phyloP scores from a whole-genome alignment of 1,284 basidiomycete species.

The Ustilago loliicola region DNA sequence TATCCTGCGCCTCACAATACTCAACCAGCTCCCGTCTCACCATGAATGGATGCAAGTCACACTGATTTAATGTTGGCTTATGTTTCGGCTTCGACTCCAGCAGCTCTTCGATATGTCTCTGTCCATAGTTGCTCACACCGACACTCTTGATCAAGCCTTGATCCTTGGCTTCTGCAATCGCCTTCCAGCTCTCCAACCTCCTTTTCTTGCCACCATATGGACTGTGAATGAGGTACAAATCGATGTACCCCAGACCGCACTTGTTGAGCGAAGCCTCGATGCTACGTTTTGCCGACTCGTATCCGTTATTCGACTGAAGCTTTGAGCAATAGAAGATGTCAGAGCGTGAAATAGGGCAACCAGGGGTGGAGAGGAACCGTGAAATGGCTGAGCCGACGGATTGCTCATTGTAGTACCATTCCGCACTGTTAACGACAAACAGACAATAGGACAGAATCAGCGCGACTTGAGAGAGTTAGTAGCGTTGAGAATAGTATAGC shows the following conservation, averaged over 20 bases:
- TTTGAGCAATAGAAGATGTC: slow-evolving; percentile 39
- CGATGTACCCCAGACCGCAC: slow-evolving; percentile 54
- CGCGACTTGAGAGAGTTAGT: neutral
- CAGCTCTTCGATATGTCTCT: slow-evolving; percentile 46
- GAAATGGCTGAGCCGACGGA: slow-evolving; percentile 23
- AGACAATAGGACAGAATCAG: neutral
- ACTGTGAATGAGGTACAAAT: slow-evolving; percentile 65
- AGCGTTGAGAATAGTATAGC: neutral
- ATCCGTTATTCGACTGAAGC: slow-evolving; percentile 43
- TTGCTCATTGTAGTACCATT: slow-evolving; percentile 43
- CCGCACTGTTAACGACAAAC: slow-evolving; percentile 15
- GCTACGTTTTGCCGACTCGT: slow-evolving; percentile 33
- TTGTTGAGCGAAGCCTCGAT: slow-evolving; percentile 42
- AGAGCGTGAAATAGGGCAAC: slow-evolving; percentile 10
- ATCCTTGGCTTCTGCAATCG: slow-evolving; percentile 52
- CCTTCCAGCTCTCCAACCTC: slow-evolving; percentile 59
- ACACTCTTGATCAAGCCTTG: slow-evolving; percentile 42
- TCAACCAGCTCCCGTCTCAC: slow-evolving; percentile 31
- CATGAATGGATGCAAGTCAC: slow-evolving; percentile 44
- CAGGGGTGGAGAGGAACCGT: slow-evolving; percentile 16
- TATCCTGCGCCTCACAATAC: slow-evolving; percentile 18
- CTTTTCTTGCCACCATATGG: slow-evolving; percentile 58
- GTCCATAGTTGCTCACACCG: slow-evolving; percentile 57
- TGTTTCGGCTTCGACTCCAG: slow-evolving; percentile 20
- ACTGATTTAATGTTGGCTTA: slow-evolving; percentile 47